Evolutionary conservation across 192 early-diverging fungal species (phyloP).

Genomic region (Rhizophagus prolifer): DNA sequence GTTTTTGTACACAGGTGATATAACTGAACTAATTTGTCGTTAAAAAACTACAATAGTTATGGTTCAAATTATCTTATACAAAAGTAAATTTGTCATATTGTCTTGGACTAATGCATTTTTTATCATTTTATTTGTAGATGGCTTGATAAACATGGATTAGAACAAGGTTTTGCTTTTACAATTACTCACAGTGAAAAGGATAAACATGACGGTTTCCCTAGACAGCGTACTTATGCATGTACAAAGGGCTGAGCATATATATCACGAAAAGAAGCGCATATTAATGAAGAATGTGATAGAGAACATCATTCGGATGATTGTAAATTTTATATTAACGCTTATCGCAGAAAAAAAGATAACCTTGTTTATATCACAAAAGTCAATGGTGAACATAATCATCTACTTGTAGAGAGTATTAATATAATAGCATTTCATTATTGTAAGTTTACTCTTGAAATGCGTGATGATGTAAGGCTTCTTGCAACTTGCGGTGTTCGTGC

Average conservation of each 20-base stretch:
- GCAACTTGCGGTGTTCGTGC: neutral
- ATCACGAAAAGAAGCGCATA: neutral
- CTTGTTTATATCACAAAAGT: slow-evolving; percentile 6
- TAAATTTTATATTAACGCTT: slow-evolving; percentile 5
- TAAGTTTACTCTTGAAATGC: neutral
- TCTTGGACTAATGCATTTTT: too few relatives aligned
- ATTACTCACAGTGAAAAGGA: neutral
- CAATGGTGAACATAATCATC: neutral
- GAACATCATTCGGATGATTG: neutral
- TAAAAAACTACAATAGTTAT: too few relatives aligned
- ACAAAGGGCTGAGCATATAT: neutral
- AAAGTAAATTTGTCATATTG: too few relatives aligned
- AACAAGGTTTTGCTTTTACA: too few relatives aligned
- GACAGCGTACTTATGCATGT: neutral
- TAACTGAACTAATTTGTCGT: too few relatives aligned
- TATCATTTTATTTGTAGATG: neutral
- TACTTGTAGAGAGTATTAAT: neutral
- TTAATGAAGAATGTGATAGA: neutral
- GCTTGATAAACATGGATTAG: neutral
- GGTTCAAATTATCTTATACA: too few relatives aligned
- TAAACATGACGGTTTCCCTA: neutral
- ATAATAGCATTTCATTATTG: neutral
- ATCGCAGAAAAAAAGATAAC: neutral
- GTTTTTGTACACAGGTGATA: too few relatives aligned
- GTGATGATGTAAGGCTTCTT: neutral